phyloP scores from a whole-genome alignment of 352 stramenopile species.

The Plasmopara viticola region DNA sequence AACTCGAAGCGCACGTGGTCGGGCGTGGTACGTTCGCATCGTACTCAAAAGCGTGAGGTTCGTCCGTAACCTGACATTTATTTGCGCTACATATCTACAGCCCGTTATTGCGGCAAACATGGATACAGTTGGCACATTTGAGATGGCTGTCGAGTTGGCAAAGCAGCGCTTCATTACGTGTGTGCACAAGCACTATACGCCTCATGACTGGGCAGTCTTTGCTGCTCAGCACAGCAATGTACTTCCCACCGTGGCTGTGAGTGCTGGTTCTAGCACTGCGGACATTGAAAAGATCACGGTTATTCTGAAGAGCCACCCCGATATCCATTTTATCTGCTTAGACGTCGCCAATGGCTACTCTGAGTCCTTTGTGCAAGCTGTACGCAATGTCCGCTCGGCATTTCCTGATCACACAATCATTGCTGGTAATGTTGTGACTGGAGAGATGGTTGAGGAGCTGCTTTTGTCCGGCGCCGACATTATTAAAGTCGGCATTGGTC shows the following conservation, averaged over 20 bases:
- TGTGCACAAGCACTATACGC: slow-evolving; percentile 88
- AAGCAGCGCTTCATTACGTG: slow-evolving; percentile 85
- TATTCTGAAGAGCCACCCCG: slow-evolving; percentile 51
- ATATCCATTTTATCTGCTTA: slow-evolving; percentile 83
- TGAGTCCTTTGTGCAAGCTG: slow-evolving; percentile 80
- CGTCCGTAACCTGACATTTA: background rate
- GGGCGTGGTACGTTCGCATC: slow-evolving; percentile 38
- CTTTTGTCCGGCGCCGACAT: slow-evolving; percentile 88
- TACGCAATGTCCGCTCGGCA: slow-evolving; percentile 44
- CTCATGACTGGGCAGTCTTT: slow-evolving; percentile 63
- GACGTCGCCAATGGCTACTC: slow-evolving; percentile 89
- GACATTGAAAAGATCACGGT: slow-evolving; percentile 69
- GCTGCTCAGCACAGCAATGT: slow-evolving; percentile 41
- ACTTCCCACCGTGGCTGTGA: slow-evolving; percentile 72
- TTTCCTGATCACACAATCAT: slow-evolving; percentile 86
- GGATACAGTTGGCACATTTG: slow-evolving; percentile 90
- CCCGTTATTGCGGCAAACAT: slow-evolving; percentile 90
- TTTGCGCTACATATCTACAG: slow-evolving; percentile 15
- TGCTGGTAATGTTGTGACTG: slow-evolving; percentile 89
- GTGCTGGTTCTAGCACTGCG: slow-evolving; percentile 54
- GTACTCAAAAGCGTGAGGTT: slow-evolving; percentile 3
- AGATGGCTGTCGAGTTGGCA: slow-evolving; percentile 75
- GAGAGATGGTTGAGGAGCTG: slow-evolving; percentile 90
- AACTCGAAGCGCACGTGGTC: slow-evolving; percentile 75
- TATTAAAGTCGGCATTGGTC: slow-evolving; percentile 91